Conservation (phyloP, 2,329 filamentous ascomycete genomes). For the Fusarium armeniacum region DNA sequence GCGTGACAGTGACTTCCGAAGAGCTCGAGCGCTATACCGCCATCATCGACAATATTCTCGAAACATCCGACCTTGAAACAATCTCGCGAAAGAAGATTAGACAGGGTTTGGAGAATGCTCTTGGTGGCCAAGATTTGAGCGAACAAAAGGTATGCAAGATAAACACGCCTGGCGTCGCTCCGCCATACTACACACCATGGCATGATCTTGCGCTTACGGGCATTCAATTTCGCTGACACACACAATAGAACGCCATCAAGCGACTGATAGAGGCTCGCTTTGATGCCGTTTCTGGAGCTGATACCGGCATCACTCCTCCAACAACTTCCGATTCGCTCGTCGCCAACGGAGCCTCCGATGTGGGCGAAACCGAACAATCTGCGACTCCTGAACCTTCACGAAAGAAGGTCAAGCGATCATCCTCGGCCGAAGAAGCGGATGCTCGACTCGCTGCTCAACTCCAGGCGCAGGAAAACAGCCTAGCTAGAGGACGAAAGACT, state of each 20-base stretch:
- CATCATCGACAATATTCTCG: slow-evolving; percentile 72
- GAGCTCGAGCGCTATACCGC: slow-evolving; percentile 67
- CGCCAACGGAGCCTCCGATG: slow-evolving; percentile 54
- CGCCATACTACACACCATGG: background rate
- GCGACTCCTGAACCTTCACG: slow-evolving; percentile 62
- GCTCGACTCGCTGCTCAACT: slow-evolving; percentile 88
- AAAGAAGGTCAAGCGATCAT: slow-evolving; percentile 78
- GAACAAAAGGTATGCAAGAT: slow-evolving; percentile 66
- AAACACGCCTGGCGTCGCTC: background rate
- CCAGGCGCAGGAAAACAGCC: slow-evolving; percentile 90
- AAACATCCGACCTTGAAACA: slow-evolving; percentile 71
- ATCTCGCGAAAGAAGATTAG: slow-evolving; percentile 74
- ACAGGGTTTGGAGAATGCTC: slow-evolving; percentile 66
- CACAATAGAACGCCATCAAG: slow-evolving; percentile 72
- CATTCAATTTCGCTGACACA: slow-evolving; percentile 13
- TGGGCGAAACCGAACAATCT: slow-evolving; percentile 64
- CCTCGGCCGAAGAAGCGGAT: slow-evolving; percentile 78
- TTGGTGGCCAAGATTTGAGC: slow-evolving; percentile 70
- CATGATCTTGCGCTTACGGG: background rate
- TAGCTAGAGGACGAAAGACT: slow-evolving; percentile 76
- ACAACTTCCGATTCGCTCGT: slow-evolving; percentile 53
- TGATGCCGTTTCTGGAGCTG: slow-evolving; percentile 72
- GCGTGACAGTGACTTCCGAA: slow-evolving; percentile 62
- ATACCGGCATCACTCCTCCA: slow-evolving; percentile 64
- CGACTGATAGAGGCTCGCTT: slow-evolving; percentile 80